Percentiles rank a stretch among this genome's conserved stretches.
Conservation (phyloP, 257 asterid genomes). For the Solanum lycopersicoides region DNA sequence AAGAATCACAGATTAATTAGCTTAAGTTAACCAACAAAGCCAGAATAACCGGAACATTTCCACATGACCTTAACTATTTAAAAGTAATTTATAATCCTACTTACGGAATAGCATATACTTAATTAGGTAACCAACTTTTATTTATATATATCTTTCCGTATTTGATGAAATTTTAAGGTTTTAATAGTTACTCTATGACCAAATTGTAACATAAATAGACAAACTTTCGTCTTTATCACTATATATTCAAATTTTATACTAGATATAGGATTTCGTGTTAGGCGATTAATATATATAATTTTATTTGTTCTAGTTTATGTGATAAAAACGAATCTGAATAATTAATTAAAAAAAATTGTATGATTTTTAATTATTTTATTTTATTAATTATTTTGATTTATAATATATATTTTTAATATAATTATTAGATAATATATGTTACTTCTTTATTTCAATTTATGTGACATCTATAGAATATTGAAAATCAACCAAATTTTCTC, state of each 20-base stretch:
- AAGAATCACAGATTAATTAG: neutral
- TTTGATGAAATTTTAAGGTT: neutral
- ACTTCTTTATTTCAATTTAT: too few relatives aligned
- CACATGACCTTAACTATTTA: constrained; percentile 30
- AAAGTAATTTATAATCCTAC: neutral
- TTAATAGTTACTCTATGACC: neutral
- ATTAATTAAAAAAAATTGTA: too few relatives aligned
- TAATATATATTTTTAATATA: too few relatives aligned
- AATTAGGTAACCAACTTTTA: neutral
- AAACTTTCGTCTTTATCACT: neutral
- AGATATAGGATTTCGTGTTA: too few relatives aligned
- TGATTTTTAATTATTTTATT: too few relatives aligned
- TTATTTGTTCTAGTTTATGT: neutral
- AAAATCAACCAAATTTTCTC: too few relatives aligned
- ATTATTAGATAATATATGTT: too few relatives aligned
- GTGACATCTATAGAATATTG: too few relatives aligned
- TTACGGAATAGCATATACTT: neutral
- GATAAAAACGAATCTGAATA: neutral
- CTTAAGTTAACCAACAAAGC: constrained; percentile 19
- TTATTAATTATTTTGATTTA: too few relatives aligned
- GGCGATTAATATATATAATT: too few relatives aligned
- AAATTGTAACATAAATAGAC: neutral
- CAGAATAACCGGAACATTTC: constrained; percentile 21
- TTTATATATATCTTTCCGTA: neutral
- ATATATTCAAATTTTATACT: neutral